Evolutionary conservation across 148 eudicot genomes (phyloP).

Genomic region (Camellia lanceoleosa): DNA sequence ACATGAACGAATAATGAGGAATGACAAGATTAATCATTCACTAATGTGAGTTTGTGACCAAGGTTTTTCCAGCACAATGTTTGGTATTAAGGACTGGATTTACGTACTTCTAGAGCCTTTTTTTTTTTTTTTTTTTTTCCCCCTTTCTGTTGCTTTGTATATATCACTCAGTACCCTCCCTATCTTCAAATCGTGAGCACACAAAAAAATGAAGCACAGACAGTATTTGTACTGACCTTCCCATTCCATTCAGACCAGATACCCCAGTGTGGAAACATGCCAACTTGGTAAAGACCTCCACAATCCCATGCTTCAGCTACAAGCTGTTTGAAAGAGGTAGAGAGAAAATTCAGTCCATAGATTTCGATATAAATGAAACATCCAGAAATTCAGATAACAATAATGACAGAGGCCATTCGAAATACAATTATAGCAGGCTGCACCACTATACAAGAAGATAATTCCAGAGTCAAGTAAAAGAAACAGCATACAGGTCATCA

Average conservation of each 20-base stretch:
- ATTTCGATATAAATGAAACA: not conserved
- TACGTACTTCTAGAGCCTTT: not conserved
- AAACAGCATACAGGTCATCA: not conserved
- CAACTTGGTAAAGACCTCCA: slow-evolving; percentile 99
- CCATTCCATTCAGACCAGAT: slow-evolving; percentile 99
- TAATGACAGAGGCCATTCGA: not conserved
- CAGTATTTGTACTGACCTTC: slow-evolving; percentile 49
- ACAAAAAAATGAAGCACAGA: not conserved
- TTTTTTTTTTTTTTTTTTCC: not conserved
- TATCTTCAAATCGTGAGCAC: slow-evolving; percentile 1
- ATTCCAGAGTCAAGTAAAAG: not conserved
- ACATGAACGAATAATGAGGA: not conserved
- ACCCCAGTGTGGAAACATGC: slow-evolving; percentile 95
- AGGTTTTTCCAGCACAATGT: not conserved
- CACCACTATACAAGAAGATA: not conserved
- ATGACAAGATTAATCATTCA: not conserved
- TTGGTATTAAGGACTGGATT: not conserved
- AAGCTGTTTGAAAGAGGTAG: slow-evolving; percentile 48
- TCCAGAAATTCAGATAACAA: not conserved
- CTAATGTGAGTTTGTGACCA: not conserved
- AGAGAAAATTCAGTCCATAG: slow-evolving; percentile 8
- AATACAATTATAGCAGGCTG: not conserved
- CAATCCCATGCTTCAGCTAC: slow-evolving; percentile 99
- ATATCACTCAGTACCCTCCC: not conserved
- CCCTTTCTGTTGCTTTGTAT: not conserved